Percentiles rank a stretch among this genome's conserved stretches.
These are phyloP conservation scores for Mortierella sp. DNA, from an alignment of 371 early-diverging fungal species.

Conservation along the genomic window DNA sequence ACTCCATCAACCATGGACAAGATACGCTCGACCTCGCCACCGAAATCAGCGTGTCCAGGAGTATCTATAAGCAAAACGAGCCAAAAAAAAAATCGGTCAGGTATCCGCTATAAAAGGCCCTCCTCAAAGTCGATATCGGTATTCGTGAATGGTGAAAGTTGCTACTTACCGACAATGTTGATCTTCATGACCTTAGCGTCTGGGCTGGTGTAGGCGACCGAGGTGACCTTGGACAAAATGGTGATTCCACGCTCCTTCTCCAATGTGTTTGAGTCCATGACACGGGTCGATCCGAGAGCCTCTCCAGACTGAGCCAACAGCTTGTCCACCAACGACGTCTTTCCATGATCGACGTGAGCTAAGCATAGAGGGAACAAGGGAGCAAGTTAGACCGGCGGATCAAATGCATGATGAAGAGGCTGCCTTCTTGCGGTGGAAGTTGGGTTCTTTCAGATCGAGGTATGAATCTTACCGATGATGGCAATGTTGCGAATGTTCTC, in stretches of 20 bases:
- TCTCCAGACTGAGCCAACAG: slow-evolving; percentile 81
- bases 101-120: background rate
- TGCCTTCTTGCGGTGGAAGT: no score
- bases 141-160: background rate
- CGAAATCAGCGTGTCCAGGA: slow-evolving; percentile 86
- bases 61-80: slow-evolving; percentile 65
- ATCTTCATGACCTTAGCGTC: slow-evolving; percentile 64
- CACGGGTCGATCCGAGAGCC: slow-evolving; percentile 62
- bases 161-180: slow-evolving; percentile 74
- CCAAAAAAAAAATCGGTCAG: background rate
- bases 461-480: slow-evolving; percentile 46
- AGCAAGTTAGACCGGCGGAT: background rate
- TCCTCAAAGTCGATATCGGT: background rate
- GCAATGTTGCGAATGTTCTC: slow-evolving; percentile 57
- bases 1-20: slow-evolving; percentile 89
- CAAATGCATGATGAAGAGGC: background rate
- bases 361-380: slow-evolving; percentile 22
- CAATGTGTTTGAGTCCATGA: slow-evolving; percentile 88
- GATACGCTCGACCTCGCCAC: slow-evolving; percentile 90
- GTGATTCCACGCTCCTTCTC: slow-evolving; percentile 91
- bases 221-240: slow-evolving; percentile 84
- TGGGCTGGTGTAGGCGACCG: slow-evolving; percentile 70
- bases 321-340: slow-evolving; percentile 99
- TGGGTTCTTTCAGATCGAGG: background rate
- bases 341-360: slow-evolving; percentile 99